phyloP scores from a whole-genome alignment of 1,284 basidiomycete species.

The Trichosporon sp. region DNA sequence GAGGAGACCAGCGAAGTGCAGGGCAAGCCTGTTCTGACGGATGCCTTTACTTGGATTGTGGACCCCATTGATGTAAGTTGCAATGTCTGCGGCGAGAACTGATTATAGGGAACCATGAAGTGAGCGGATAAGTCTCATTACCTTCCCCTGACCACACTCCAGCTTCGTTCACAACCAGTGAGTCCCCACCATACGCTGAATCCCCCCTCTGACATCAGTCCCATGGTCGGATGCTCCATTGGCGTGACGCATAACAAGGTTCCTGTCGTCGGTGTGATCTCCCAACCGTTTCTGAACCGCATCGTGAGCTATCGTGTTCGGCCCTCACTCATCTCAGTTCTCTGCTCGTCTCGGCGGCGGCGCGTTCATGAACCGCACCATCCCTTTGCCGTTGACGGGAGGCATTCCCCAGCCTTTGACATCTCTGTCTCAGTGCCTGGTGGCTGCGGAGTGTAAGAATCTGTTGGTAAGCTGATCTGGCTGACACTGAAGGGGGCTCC shows the following conservation, averaged over 20 bases:
- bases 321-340: conserved; percentile 62
- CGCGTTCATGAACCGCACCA: conserved; percentile 68
- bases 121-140: conserved; percentile 29
- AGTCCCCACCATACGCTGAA: conserved; percentile 21
- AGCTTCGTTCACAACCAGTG: conserved; percentile 54
- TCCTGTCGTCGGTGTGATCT: conserved; percentile 84
- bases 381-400: conserved; percentile 72
- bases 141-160: neutral
- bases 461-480: too few species aligned
- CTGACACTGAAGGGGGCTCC: conserved; percentile 66
- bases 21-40: conserved; percentile 65
- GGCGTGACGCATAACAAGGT: conserved; percentile 78
- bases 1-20: conserved; percentile 77
- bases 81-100: neutral
- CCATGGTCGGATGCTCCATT: conserved; percentile 64
- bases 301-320: conserved; percentile 59
- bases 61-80: conserved; percentile 54
- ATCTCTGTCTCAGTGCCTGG: conserved; percentile 74
- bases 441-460: conserved; percentile 73
- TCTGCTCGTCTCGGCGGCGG: conserved; percentile 77
- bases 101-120: conserved; percentile 53
- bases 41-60: conserved; percentile 61
- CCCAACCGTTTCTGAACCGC: conserved; percentile 84
- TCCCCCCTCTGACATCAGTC: conserved; percentile 35
- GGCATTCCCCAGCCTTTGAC: conserved; percentile 69